Conservation (phyloP, 2,329 filamentous ascomycete genomes). For the Pochonia chlamydosporia region DNA sequence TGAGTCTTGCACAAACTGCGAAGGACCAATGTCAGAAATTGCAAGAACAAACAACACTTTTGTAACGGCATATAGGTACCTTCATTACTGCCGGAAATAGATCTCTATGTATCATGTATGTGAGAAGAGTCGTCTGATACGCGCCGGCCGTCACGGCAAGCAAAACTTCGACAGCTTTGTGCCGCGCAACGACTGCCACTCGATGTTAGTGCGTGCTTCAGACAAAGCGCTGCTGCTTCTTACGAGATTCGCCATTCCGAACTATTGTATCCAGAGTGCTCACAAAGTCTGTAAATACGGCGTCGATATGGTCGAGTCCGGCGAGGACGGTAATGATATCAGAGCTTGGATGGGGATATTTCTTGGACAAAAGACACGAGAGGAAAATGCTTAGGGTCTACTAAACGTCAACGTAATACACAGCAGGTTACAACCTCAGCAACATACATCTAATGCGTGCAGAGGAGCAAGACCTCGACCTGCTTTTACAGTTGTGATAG, state of each 20-base stretch:
- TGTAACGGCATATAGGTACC: conserved; percentile 41
- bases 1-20: conserved; percentile 73
- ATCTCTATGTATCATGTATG: conserved; percentile 92
- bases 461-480: conserved; percentile 57
- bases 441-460: conserved; percentile 77
- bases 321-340: conserved; percentile 89
- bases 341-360: conserved; percentile 90
- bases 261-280: conserved; percentile 76
- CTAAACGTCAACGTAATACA: conserved; percentile 14
- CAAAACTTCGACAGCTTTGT: conserved; percentile 74
- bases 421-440: not conserved
- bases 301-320: conserved; percentile 82
- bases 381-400: conserved; percentile 90
- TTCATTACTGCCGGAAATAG: conserved; percentile 94
- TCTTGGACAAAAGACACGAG: conserved; percentile 74
- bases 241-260: conserved; percentile 65
- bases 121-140: conserved; percentile 89
- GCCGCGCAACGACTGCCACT: conserved; percentile 62
- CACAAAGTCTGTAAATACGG: conserved; percentile 83
- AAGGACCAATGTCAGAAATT: conserved; percentile 4
- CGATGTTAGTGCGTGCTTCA: not conserved
- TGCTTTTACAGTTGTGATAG: conserved; percentile 63
- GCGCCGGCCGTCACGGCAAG: conserved; percentile 86
- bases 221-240: conserved; percentile 25
- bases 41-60: not conserved